phyloP scores from a whole-genome alignment of 139 green algal genomes.

The Closterium sp. region DNA sequence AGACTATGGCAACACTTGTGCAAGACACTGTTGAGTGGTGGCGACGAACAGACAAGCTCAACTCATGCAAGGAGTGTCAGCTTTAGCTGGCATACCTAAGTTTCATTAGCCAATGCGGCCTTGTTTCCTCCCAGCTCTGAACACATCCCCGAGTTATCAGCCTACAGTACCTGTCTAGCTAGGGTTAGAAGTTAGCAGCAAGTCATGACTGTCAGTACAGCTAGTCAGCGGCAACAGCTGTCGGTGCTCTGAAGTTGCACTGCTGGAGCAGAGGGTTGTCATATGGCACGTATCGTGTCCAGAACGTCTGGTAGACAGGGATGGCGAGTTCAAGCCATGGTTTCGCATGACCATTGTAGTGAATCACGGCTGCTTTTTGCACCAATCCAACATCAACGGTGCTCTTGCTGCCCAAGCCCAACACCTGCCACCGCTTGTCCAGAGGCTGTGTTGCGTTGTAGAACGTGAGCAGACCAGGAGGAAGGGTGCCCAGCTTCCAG shows the following conservation, averaged over 20 bases:
- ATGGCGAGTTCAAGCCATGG: slow-evolving; percentile 50
- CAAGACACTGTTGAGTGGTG: too few species aligned
- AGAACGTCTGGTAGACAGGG: slow-evolving; percentile 25
- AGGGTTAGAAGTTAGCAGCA: neutral
- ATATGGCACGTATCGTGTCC: slow-evolving; percentile 41
- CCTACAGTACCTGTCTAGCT: neutral
- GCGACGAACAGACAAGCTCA: neutral
- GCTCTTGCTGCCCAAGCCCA: slow-evolving; percentile 26
- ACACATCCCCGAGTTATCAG: neutral
- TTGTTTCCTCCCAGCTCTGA: neutral
- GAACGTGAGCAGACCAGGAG: slow-evolving; percentile 33
- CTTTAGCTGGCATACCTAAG: neutral
- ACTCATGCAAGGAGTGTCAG: neutral
- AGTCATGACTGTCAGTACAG: neutral
- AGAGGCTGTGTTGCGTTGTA: slow-evolving; percentile 9
- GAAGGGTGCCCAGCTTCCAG: slow-evolving; percentile 37
- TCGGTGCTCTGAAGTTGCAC: slow-evolving; percentile 32
- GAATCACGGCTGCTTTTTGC: slow-evolving; percentile 24
- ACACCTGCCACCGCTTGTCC: slow-evolving; percentile 21
- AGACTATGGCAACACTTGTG: too few species aligned
- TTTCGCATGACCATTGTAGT: slow-evolving; percentile 43
- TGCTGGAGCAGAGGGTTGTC: slow-evolving; percentile 37
- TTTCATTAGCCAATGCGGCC: neutral
- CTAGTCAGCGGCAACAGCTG: neutral
- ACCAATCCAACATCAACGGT: slow-evolving; percentile 6